Evolutionary conservation across 306 rosid genomes (phyloP), one percentile per base, ranked within the genome.

Genomic region (Heteromeles arbutifolia): DNA sequence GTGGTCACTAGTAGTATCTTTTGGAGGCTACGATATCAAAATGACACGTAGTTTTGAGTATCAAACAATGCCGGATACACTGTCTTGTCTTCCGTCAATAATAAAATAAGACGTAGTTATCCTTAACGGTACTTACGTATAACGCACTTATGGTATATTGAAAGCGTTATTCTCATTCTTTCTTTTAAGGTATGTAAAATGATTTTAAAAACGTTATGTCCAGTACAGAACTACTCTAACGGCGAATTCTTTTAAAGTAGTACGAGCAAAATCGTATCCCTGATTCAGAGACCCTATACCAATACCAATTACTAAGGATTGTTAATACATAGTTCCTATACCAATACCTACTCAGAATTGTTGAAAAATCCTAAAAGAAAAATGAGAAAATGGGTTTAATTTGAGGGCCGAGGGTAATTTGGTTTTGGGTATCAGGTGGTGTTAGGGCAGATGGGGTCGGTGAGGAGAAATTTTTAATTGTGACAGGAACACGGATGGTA

Each of bases 381-480:
- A 4, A 57, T 9, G 31, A 29, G 31, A 25, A 54, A 54, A 11
- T 22, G 22, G 28, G 8, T 37, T 37, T 37, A 37, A 37, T 37
- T 37, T 37, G 8, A 56, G 25, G 4, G 29, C 4, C n/a, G 22
- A 15, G 8, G 31, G 53, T 22, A 12, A 32, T 15, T 34, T 57
- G 5, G 67, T 34, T 31, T 28, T 14, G 19, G 26, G 34, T 21
- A 29, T n/a, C 8, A 53, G 29, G 39, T 71, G n/a, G 24, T 34
- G 11, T 70, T 50, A 17, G 22, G 64, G 45, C 25, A 59, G 39
- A 56, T 82, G 82, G 76, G 79, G 80, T 25, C 82, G 69, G 41
- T 18, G 28, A 13, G n/a, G n/a, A n/a, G n/a, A n/a, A n/a, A n/a
- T n/a, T n/a, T n/a, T n/a, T n/a, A n/a, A n/a, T n/a, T n/a, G n/a